Evolutionary conservation across 257 asterid genomes (phyloP).

Genomic region (Nicotiana obtusifolia): DNA sequence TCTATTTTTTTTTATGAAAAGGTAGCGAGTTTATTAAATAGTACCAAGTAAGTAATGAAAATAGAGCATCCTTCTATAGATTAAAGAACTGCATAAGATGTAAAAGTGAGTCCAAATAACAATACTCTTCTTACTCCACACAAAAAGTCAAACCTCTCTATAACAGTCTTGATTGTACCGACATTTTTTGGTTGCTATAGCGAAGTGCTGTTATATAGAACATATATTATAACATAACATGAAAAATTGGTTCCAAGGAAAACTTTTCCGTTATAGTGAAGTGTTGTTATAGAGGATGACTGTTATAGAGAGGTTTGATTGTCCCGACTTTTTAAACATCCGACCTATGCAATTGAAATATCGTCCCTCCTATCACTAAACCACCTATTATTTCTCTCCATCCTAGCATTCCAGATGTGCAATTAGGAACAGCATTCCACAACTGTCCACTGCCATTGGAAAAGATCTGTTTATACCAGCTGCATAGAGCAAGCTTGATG

Average conservation of each 20-base stretch:
- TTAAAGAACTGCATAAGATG: background rate
- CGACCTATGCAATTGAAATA: background rate
- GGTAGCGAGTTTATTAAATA: background rate
- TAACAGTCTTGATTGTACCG: too few species aligned
- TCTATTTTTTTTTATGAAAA: background rate
- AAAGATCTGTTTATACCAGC: background rate
- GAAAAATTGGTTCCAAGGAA: too few species aligned
- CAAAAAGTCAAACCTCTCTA: background rate
- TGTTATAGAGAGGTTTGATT: too few species aligned
- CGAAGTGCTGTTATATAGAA: too few species aligned
- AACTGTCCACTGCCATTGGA: background rate
- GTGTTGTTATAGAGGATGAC: too few species aligned
- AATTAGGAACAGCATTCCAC: background rate
- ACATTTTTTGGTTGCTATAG: too few species aligned
- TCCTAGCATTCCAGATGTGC: background rate
- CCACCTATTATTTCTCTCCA: background rate
- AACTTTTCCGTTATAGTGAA: too few species aligned
- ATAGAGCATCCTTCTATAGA: background rate
- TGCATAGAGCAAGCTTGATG: background rate
- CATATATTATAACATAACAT: too few species aligned
- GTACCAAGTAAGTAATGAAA: background rate
- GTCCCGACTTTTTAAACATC: background rate
- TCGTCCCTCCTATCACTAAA: background rate
- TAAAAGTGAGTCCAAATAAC: background rate
- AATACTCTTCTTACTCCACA: background rate